phyloP scores from a whole-genome alignment of 2,329 filamentous ascomycete genomes.

The Metarhizium album region DNA sequence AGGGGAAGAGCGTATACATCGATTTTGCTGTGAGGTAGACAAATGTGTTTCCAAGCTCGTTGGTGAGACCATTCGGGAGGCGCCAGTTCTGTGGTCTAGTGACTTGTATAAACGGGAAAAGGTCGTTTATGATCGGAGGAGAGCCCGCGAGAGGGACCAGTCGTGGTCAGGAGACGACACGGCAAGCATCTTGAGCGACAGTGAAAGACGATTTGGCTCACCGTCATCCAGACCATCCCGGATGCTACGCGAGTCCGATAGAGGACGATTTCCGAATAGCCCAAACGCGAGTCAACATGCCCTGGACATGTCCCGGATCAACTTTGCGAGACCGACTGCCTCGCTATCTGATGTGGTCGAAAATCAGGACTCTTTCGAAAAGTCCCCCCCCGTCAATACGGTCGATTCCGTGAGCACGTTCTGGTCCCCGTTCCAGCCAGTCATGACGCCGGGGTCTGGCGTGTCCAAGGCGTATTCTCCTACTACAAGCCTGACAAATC shows the following conservation, averaged over 20 bases:
- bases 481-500: slow-evolving; percentile 48
- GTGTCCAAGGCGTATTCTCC: slow-evolving; percentile 50
- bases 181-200: slow-evolving; percentile 44
- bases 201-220: slow-evolving; percentile 35
- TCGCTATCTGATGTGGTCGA: slow-evolving; percentile 56
- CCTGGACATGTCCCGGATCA: slow-evolving; percentile 57
- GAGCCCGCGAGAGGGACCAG: slow-evolving; percentile 34
- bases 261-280: slow-evolving; percentile 35
- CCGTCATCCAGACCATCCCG: slow-evolving; percentile 37
- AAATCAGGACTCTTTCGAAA: slow-evolving; percentile 59
- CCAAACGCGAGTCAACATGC: slow-evolving; percentile 59
- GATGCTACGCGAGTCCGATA: slow-evolving; percentile 41
- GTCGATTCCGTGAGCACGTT: slow-evolving; percentile 71
- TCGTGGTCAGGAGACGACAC: slow-evolving; percentile 38
- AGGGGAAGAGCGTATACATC: slow-evolving; percentile 88
- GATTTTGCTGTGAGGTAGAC: slow-evolving; percentile 84
- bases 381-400: slow-evolving; percentile 56
- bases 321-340: slow-evolving; percentile 43
- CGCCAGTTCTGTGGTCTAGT: slow-evolving; percentile 85
- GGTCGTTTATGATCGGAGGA: slow-evolving; percentile 41
- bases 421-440: slow-evolving; percentile 77
- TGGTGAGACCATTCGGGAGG: slow-evolving; percentile 72
- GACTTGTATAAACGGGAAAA: slow-evolving; percentile 77
- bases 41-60: slow-evolving; percentile 77
- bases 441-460: slow-evolving; percentile 52